phyloP scores from a whole-genome alignment of 768 basidiomycete genomes.

The Agrocybe praecox region DNA sequence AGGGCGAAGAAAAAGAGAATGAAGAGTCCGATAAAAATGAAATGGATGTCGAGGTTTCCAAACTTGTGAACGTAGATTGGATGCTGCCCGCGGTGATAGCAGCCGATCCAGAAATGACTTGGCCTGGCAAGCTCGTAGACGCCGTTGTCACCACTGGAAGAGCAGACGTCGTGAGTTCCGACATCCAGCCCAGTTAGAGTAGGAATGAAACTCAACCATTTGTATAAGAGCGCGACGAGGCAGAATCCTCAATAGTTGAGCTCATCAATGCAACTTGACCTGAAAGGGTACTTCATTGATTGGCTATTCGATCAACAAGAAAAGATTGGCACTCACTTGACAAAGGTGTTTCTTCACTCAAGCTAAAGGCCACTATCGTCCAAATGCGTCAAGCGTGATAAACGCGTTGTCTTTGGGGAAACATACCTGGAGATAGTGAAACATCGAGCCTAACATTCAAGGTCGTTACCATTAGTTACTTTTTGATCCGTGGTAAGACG shows the following conservation, averaged over 20 bases:
- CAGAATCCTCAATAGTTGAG: conserved; percentile 8
- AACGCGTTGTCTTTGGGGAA: conserved; percentile 1
- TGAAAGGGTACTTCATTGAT: conserved; percentile 6
- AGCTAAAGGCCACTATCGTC: conserved; percentile 8
- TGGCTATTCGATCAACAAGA: background rate
- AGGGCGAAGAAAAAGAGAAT: background rate
- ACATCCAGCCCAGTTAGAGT: background rate
- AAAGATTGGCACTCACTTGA: conserved; percentile 14
- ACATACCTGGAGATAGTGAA: conserved; percentile 16
- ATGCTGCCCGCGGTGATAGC: background rate
- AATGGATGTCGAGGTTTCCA: background rate
- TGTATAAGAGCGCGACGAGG: background rate
- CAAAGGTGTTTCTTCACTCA: conserved; percentile 1
- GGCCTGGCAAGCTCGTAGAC: background rate
- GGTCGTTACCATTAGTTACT: background rate
- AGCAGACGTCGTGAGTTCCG: conserved; percentile 1
- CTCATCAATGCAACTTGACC: background rate
- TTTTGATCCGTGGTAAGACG: background rate
- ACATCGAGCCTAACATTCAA: conserved; percentile 9
- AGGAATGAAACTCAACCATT: conserved; percentile 14
- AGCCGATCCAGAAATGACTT: background rate
- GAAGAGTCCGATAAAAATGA: background rate
- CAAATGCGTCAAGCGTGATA: conserved; percentile 10
- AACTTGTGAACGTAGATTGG: background rate
- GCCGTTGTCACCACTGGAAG: background rate